phyloP scores from a whole-genome alignment of 345 rosid species.

The Euphorbia peplus region DNA sequence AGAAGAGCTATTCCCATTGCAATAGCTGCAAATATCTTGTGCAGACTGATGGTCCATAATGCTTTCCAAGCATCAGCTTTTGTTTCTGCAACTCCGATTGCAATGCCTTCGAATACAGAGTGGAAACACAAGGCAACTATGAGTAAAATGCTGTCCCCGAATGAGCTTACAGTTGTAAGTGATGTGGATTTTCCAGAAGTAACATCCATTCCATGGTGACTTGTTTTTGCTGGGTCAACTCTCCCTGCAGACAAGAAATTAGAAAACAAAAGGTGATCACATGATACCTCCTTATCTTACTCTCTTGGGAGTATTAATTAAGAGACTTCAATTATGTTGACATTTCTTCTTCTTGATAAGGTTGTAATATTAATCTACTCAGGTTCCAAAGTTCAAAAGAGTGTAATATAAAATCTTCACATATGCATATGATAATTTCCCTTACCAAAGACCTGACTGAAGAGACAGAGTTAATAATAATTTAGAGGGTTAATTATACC shows the following conservation, averaged over 20 bases:
- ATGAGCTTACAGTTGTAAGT: conserved; percentile 31
- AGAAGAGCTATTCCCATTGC: conserved; percentile 90
- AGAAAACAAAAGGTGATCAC: not conserved
- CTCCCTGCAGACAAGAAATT: conserved; percentile 28
- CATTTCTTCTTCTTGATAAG: not conserved
- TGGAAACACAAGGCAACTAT: conserved; percentile 82
- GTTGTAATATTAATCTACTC: no score
- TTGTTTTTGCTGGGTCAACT: conserved; percentile 22
- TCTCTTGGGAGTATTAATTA: no score
- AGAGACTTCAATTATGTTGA: not conserved
- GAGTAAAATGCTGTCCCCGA: conserved; percentile 70
- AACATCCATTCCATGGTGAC: conserved; percentile 16
- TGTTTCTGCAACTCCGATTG: conserved; percentile 65
- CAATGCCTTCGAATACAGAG: conserved; percentile 84
- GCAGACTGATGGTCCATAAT: conserved; percentile 63
- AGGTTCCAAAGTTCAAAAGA: conserved; percentile 5
- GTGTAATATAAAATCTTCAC: not conserved
- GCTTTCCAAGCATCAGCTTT: conserved; percentile 73
- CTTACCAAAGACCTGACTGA: not conserved
- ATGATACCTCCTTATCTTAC: not conserved
- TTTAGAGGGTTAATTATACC: no score
- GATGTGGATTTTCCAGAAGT: conserved; percentile 14
- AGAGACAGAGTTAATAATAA: not conserved
- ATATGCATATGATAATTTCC: not conserved
- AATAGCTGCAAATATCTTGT: conserved; percentile 76